Evolutionary conservation across 257 asterid species (phyloP).

Genomic region (Nicotiana otophora): DNA sequence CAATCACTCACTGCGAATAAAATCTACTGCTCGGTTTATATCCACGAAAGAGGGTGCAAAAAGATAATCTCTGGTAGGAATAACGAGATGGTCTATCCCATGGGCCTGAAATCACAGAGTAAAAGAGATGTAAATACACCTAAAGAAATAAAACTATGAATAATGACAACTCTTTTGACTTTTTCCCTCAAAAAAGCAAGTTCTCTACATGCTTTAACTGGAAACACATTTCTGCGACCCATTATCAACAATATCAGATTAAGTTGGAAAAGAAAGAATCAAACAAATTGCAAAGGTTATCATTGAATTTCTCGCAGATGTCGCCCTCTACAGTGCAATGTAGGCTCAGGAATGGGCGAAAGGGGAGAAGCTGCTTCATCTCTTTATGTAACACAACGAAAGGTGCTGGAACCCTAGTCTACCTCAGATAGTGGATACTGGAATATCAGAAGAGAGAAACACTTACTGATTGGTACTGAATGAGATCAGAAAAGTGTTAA

Average conservation of each 20-base stretch:
- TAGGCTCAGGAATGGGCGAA: neutral
- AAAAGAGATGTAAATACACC: slow-evolving; percentile 1
- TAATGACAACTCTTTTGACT: neutral
- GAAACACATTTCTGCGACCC: neutral
- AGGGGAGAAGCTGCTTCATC: neutral
- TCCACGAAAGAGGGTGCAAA: slow-evolving; percentile 88
- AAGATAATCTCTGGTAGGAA: slow-evolving; percentile 92
- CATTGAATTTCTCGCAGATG: neutral
- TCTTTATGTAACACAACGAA: neutral
- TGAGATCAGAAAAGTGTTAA: neutral
- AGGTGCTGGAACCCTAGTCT: neutral
- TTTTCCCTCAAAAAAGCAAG: neutral
- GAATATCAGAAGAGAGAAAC: neutral
- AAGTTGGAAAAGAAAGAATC: neutral
- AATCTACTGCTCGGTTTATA: slow-evolving; percentile 76
- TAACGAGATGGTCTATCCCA: slow-evolving; percentile 84
- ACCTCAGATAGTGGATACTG: neutral
- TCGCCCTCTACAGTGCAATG: neutral
- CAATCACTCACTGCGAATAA: slow-evolving; percentile 59
- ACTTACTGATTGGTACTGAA: neutral
- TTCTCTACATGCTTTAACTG: neutral
- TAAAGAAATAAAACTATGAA: neutral
- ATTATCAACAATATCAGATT: neutral
- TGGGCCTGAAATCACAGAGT: slow-evolving; percentile 53
- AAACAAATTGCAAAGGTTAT: neutral